These are phyloP conservation scores for Fusarium xylarioides DNA, from an alignment of 2,329 filamentous ascomycete genomes.

Conservation along the genomic window DNA sequence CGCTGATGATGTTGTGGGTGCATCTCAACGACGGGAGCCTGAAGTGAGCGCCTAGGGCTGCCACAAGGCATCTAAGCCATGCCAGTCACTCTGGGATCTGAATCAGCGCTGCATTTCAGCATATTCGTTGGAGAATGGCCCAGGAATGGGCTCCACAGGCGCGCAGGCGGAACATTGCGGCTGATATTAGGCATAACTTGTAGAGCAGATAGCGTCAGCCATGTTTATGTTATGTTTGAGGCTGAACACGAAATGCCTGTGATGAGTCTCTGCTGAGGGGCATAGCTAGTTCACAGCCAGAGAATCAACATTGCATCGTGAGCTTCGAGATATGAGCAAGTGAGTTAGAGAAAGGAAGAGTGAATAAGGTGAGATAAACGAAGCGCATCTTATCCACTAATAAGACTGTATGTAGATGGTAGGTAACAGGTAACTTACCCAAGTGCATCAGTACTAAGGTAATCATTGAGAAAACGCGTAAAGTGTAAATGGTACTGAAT, in stretches of 20 bases:
- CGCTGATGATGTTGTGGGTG: neutral
- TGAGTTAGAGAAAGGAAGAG: slow-evolving; percentile 8
- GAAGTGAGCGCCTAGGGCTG: slow-evolving; percentile 14
- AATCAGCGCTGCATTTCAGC: slow-evolving; percentile 17
- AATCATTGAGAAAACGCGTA: slow-evolving; percentile 8
- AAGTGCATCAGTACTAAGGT: neutral
- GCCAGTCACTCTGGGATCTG: slow-evolving; percentile 7
- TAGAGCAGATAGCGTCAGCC: neutral
- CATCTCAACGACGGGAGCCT: slow-evolving; percentile 10
- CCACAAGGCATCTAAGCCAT: slow-evolving; percentile 33
- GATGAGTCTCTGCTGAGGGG: neutral
- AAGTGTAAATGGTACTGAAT: slow-evolving; percentile 9
- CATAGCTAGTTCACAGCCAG: neutral
- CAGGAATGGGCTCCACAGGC: slow-evolving; percentile 34
- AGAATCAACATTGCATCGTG: neutral
- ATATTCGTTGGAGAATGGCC: slow-evolving; percentile 1
- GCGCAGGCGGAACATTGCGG: slow-evolving; percentile 15
- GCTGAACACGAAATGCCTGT: neutral
- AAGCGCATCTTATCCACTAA: neutral
- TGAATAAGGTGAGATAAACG: neutral
- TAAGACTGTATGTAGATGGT: neutral
- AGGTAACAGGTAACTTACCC: neutral
- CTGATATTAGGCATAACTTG: slow-evolving; percentile 18
- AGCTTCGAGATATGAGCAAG: neutral
- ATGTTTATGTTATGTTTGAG: neutral